Evolutionary conservation across 805 yeast genomes (phyloP), one percentile per base, ranked within the genome.

Genomic region (Grigorovia transvaalensis): DNA sequence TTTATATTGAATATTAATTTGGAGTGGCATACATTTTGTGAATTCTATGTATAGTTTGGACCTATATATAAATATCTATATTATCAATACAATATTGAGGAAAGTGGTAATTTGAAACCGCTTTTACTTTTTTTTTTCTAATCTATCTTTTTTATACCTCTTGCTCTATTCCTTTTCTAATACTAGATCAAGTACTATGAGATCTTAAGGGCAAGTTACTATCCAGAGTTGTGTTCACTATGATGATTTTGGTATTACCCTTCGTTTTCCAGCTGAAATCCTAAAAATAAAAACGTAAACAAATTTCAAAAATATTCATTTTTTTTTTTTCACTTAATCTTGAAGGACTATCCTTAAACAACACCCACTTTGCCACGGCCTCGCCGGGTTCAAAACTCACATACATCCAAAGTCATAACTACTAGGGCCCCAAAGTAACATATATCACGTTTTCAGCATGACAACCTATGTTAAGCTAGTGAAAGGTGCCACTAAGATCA

Each of bases 401-500:
- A 23, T 6, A 23, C 27, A 23, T 23, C 27, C 27, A 23, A 3
- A 23, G 3, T 6, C 27, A 23, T 23, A 3, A 23, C 27, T 23
- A 23, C 27, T 6, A 23, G 6, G 27, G 27, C 6, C 27, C 6
- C 27, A 23, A 23, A 3, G 27, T 23, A 23, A 33, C 38, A 33
- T 4, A 38, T 38, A 19, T 17, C 45, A 9, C 27, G 12, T 9
- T 20, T 6, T 2, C 2, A 29, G 20, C 20, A 59, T 59, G 63
- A 58, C 63, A 2, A 59, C 85, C 1, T 82, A 81, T 63, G 84
- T 82, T 56, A 85, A 85, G 69, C 73, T 84, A 53, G 93, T 85
- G 57, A 86, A 85, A 71, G 81, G 88, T 47, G 88, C 88, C 50
- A 82, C 88, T 15, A 82, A 82, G 66, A 75, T 81, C 38, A 82